A percentile compares a stretch with the other conserved stretches of the same genome.
Conservation (phyloP, 768 basidiomycete species). For the Suillus decipiens region DNA sequence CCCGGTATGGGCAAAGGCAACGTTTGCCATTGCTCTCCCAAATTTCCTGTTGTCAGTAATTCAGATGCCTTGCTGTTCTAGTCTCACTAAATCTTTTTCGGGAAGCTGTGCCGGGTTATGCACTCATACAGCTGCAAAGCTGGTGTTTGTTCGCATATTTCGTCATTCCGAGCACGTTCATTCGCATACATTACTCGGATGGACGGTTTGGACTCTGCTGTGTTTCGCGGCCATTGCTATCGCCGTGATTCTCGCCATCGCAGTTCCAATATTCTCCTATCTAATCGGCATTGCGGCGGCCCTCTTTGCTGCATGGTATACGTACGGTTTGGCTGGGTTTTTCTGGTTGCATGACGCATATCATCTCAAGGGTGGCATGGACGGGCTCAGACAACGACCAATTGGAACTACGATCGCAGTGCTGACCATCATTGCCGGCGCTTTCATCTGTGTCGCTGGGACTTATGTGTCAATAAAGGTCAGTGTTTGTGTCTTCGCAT, state of each 20-base stretch:
- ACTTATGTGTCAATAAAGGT: slow-evolving; percentile 56
- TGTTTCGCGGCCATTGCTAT: slow-evolving; percentile 38
- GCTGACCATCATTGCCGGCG: slow-evolving; percentile 47
- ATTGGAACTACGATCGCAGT: slow-evolving; percentile 39
- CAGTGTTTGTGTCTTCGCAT: slow-evolving; percentile 13
- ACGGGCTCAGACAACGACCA: slow-evolving; percentile 34
- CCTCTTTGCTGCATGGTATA: slow-evolving; percentile 61
- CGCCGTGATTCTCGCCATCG: slow-evolving; percentile 49
- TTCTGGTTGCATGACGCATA: slow-evolving; percentile 56
- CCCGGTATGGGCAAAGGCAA: slow-evolving; percentile 49
- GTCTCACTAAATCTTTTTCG: not conserved
- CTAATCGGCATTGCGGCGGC: slow-evolving; percentile 54
- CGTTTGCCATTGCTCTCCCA: slow-evolving; percentile 48
- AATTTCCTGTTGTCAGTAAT: slow-evolving; percentile 56
- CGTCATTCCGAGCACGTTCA: slow-evolving; percentile 50
- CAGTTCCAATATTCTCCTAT: slow-evolving; percentile 58
- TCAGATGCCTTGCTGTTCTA: not conserved
- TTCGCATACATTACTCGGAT: slow-evolving; percentile 51
- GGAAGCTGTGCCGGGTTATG: slow-evolving; percentile 47
- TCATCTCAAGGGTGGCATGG: slow-evolving; percentile 40
- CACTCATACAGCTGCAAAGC: slow-evolving; percentile 53
- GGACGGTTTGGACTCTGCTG: slow-evolving; percentile 47
- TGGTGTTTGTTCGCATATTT: slow-evolving; percentile 55
- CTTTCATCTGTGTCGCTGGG: slow-evolving; percentile 54
- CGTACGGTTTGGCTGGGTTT: slow-evolving; percentile 52